Base-by-base conservation (phyloP, 805 yeast species). In the Starmerella scarabaei region DNA sequence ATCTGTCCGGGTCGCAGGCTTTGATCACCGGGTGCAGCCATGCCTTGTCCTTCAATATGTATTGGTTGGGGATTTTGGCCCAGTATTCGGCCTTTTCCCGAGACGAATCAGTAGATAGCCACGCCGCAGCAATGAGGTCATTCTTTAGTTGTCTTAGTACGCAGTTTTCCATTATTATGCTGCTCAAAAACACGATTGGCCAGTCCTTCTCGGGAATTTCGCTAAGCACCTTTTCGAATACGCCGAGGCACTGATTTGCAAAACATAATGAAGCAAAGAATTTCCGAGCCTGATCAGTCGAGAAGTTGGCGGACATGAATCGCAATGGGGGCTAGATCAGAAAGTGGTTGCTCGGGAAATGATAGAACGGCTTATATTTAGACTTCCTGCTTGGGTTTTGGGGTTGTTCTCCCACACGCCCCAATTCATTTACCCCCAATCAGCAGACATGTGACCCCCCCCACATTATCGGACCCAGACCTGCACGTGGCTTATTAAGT, bases 1-100 rank as follows among this genome's bases (percentile, higher is more conserved):
- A 16, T 12, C 24, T 18, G n/a, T 38, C 37, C 2, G 50, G 50
- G 17, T 47, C 50, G 40, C 49, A 45, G 3, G 50, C 50, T 8
- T 45, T 32, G 5, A 47, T 41, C 9, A 47, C 50, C 1, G 50
- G 50, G 27, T 23, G 33, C 15, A 44, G 42, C 50, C 50, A 47
- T 3, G 46, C 37, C 11, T 27, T 27, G 40, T 47, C 47, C 15
- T 39, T 35, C 24, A 47, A 33, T 24, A 44, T 42, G 31, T 45
- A 42, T 24, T 47, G 47, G 33, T 47, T 47, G 15, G 44, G 45
- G 18, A 47, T 33, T 4, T 26, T 37, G 14, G 41, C 39, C 50
- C 50, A 47, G 27, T 21, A 33, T 14, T 27, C 33, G 7, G 5
- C 21, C 7, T 18, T 14, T 17, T 8, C 19, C 26, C 11, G 7